These are phyloP conservation scores for Aureobasidium namibiae DNA, from an alignment of 2,329 filamentous ascomycete genomes.

Conservation along the genomic window DNA sequence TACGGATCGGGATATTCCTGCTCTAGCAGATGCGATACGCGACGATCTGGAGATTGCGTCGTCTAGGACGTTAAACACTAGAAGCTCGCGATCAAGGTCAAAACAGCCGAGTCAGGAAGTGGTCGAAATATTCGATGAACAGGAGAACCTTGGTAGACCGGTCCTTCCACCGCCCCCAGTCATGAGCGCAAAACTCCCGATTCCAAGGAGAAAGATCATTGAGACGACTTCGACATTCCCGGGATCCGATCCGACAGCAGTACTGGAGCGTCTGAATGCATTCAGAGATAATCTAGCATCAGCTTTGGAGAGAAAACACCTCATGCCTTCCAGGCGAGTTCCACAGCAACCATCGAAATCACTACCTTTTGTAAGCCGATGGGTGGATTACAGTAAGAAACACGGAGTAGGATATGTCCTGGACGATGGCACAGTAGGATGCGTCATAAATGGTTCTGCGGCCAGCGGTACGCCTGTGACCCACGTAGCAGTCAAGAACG, in stretches of 20 bases:
- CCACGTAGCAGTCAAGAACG: constrained; percentile 62
- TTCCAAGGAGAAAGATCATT: constrained; percentile 18
- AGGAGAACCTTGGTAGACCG: constrained; percentile 15
- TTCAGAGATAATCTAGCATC: constrained; percentile 40
- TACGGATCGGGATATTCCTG: constrained; percentile 6
- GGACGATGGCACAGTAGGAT: constrained; percentile 73
- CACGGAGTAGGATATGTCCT: constrained; percentile 78
- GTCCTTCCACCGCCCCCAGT: constrained; percentile 22
- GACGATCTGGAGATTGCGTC: constrained; percentile 10
- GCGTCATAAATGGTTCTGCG: constrained; percentile 43
- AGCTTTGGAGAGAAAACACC: constrained; percentile 33
- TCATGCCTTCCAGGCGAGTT: constrained; percentile 29
- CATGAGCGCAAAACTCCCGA: constrained; percentile 23
- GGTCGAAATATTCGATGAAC: constrained; percentile 29
- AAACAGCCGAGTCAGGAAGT: constrained; percentile 20
- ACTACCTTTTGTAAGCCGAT: constrained; percentile 58
- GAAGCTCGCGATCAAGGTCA: constrained; percentile 16
- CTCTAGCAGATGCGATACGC: constrained; percentile 4
- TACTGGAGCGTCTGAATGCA: constrained; percentile 35
- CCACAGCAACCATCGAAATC: constrained; percentile 18
- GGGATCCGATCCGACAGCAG: constrained; percentile 36
- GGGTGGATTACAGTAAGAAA: constrained; percentile 85
- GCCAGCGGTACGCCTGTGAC: constrained; percentile 51
- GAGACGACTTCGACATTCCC: constrained; percentile 22
- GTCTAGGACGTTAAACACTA: neutral